These are phyloP conservation scores for Hortaea werneckii DNA, from an alignment of 2,329 filamentous ascomycete genomes.

Conservation along the genomic window DNA sequence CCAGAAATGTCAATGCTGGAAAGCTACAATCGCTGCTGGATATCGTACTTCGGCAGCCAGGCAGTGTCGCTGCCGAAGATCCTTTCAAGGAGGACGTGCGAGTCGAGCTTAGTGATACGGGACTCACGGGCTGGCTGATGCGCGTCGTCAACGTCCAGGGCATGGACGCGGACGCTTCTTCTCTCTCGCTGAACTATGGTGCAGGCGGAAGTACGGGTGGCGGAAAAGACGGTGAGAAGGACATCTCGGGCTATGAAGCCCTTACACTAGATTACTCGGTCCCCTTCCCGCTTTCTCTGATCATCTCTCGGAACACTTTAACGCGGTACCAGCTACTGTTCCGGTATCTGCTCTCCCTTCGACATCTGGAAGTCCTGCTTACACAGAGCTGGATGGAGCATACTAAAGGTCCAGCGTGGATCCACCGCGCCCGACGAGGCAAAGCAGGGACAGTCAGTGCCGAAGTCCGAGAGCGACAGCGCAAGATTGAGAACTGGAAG, in stretches of 20 bases:
- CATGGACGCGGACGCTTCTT: slow-evolving; percentile 56
- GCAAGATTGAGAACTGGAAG: slow-evolving; percentile 85
- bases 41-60: slow-evolving; percentile 88
- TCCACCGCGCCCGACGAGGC: slow-evolving; percentile 46
- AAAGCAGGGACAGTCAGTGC: neutral
- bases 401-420: slow-evolving; percentile 71
- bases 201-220: slow-evolving; percentile 47
- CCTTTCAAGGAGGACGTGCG: slow-evolving; percentile 98
- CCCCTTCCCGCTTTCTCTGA: slow-evolving; percentile 88
- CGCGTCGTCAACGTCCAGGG: slow-evolving; percentile 94
- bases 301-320: slow-evolving; percentile 93
- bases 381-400: slow-evolving; percentile 86
- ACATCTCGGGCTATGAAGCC: slow-evolving; percentile 82
- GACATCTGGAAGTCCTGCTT: slow-evolving; percentile 79
- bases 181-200: slow-evolving; percentile 54
- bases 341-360: slow-evolving; percentile 80
- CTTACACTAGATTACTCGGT: slow-evolving; percentile 90
- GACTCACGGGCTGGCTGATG: slow-evolving; percentile 87
- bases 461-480: slow-evolving; percentile 27
- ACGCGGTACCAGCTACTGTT: slow-evolving; percentile 94
- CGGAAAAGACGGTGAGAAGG: slow-evolving; percentile 61
- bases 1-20: slow-evolving; percentile 77
- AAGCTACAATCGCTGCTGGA: slow-evolving; percentile 96
- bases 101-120: slow-evolving; percentile 91
- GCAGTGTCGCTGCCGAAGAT: slow-evolving; percentile 84